Conservation (phyloP, 441 rosid genomes). For the Sinapis alba region DNA sequence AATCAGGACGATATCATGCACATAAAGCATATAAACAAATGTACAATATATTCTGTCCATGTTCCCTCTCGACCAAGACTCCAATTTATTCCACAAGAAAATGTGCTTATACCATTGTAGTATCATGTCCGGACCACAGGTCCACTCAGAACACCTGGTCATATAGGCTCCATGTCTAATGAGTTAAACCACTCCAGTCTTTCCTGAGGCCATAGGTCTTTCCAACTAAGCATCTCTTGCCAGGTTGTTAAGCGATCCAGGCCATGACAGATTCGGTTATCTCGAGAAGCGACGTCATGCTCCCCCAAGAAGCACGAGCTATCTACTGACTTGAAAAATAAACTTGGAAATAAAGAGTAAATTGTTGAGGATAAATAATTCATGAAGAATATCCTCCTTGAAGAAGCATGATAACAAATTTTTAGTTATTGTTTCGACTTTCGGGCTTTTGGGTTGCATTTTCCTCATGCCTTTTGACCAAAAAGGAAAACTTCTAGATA, state of each 20-base stretch:
- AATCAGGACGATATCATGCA: no score
- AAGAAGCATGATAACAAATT: neutral
- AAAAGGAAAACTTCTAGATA: neutral
- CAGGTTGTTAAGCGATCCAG: neutral
- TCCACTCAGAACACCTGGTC: neutral
- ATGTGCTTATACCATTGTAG: neutral
- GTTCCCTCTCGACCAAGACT: no score
- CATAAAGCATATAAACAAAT: no score
- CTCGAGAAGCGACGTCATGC: neutral
- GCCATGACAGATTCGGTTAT: neutral
- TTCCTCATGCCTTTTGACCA: neutral
- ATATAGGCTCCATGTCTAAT: neutral
- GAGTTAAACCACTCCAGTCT: neutral
- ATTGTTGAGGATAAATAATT: neutral
- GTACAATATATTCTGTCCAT: no score
- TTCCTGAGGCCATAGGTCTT: neutral
- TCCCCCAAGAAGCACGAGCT: neutral
- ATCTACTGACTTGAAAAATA: neutral
- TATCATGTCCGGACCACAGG: neutral
- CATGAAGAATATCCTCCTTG: neutral
- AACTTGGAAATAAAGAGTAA: neutral
- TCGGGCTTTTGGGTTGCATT: neutral
- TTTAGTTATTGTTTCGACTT: neutral
- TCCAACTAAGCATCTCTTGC: neutral
- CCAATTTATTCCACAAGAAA: neutral